phyloP scores from a whole-genome alignment of 2,329 filamentous ascomycete genomes.

The Ploettnerulaceae sp. region DNA sequence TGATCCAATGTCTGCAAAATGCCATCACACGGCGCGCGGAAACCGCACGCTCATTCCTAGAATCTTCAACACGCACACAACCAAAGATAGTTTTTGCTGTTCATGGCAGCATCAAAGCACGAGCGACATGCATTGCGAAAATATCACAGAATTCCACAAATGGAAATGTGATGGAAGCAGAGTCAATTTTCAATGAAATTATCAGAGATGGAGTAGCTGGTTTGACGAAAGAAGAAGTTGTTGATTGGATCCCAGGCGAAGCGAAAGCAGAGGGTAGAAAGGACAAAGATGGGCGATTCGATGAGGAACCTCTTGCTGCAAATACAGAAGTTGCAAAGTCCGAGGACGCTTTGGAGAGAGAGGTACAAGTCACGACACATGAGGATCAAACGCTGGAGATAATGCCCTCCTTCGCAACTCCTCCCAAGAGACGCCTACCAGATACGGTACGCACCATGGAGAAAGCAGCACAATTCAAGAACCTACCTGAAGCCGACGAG shows the following conservation, averaged over 20 bases:
- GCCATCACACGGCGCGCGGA: conserved; percentile 45
- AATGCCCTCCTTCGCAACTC: neutral
- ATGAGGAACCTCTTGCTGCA: conserved; percentile 38
- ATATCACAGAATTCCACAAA: conserved; percentile 50
- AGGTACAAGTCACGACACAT: conserved; percentile 50
- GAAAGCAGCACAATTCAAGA: neutral
- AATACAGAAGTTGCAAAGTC: conserved; percentile 53
- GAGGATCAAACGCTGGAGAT: neutral
- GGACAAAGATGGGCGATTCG: neutral
- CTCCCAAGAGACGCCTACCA: neutral
- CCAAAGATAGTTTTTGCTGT: conserved; percentile 57
- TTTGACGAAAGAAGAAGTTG: conserved; percentile 26
- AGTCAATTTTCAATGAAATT: conserved; percentile 46
- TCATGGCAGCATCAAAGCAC: conserved; percentile 52
- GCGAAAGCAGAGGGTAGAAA: conserved; percentile 21
- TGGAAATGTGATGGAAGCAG: conserved; percentile 46
- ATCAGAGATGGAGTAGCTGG: conserved; percentile 46
- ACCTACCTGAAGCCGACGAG: neutral
- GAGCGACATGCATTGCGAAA: conserved; percentile 47
- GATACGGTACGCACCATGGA: neutral
- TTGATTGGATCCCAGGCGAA: conserved; percentile 1
- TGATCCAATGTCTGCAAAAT: conserved; percentile 48
- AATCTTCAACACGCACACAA: conserved; percentile 40
- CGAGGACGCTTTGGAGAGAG: conserved; percentile 52
- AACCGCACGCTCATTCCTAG: conserved; percentile 48